Evolutionary conservation across 805 yeast genomes (phyloP), one percentile per base, ranked within the genome.

Genomic region (Komagataella pseudopastoris): DNA sequence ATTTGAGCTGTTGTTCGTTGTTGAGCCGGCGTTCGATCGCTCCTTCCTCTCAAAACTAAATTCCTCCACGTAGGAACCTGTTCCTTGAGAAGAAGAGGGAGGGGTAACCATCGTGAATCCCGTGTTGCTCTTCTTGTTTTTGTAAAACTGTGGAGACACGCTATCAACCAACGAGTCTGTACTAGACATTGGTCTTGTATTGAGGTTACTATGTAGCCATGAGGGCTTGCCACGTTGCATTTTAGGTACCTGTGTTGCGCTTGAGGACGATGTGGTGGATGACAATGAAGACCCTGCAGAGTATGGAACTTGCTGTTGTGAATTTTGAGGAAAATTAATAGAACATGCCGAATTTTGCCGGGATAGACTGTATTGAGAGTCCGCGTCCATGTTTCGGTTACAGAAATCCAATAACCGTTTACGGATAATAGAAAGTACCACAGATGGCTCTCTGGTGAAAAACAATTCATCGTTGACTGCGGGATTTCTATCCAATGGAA

Each of bases 161-260:
- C 51, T 53, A 47, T 66, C 70, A 24, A 65, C 62, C 12, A 66
- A 54, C 12, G 67, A 63, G 52, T 66, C 70, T 1, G 69, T 63
- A 20, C 49, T 47, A 3, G 70, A 66, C 2, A 67, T 59, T 6
- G 60, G 51, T 53, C 68, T 58, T 16, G 61, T 60, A 2, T 54
- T 53, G 23, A 64, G 65, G 49, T 64, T 65, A 49, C 60, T 59
- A 49, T 66, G 68, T 16, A 66, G 52, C 70, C 70, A 66, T 6
- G 70, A 65, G 12, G 69, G 69, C 51, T 61, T 62, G 48, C 58
- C 60, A 30, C 39, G 39, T 30, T 6, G 46, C 46, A 43, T 43
- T 49, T 44, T 48, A 43, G 51, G 48, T 18, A 30, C 30, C 46
- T 50, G 36, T 20, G 50, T 18, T 47, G 49, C 5, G 45, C 39